phyloP scores from a whole-genome alignment of 2,329 filamentous ascomycete genomes.

The Arthroderma sp. region DNA sequence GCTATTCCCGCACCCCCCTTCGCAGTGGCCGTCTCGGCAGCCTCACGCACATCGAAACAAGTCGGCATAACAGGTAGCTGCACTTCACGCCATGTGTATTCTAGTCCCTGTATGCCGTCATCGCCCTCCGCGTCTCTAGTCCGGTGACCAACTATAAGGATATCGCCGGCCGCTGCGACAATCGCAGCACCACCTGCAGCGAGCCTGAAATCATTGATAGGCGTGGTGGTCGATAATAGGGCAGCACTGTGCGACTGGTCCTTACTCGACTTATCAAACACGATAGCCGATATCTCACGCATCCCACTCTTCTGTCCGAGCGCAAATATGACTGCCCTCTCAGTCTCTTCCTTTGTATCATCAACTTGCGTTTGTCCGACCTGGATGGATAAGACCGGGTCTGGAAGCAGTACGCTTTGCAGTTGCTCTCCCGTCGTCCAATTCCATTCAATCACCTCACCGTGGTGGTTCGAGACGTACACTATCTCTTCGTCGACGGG shows the following conservation, averaged over 20 bases:
- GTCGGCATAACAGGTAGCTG: conserved; percentile 50
- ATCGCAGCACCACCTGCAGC: conserved; percentile 25
- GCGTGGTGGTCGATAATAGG: conserved; percentile 22
- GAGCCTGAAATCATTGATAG: conserved; percentile 23
- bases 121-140: conserved; percentile 21
- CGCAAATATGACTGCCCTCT: conserved; percentile 29
- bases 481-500: conserved; percentile 40
- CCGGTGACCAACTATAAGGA: conserved; percentile 49
- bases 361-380: conserved; percentile 10
- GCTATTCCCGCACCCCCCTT: conserved; percentile 19
- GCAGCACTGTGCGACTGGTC: conserved; percentile 18
- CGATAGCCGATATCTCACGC: conserved; percentile 23
- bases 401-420: conserved; percentile 33
- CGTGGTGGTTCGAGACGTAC: conserved; percentile 42
- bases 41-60: conserved; percentile 50
- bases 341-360: conserved; percentile 16
- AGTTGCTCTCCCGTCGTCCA: conserved; percentile 41
- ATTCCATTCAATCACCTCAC: conserved; percentile 46
- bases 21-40: neutral
- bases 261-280: neutral
- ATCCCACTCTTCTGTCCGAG: conserved; percentile 29
- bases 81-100: conserved; percentile 45
- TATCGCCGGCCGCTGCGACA: conserved; percentile 30
- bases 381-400: conserved; percentile 25
- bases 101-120: conserved; percentile 18